Percentiles rank a stretch among this genome's conserved stretches.
Evolutionary conservation across 495 filamentous ascomycete genomes (phyloP).

Genomic region (Hypoxylon trugodes): DNA sequence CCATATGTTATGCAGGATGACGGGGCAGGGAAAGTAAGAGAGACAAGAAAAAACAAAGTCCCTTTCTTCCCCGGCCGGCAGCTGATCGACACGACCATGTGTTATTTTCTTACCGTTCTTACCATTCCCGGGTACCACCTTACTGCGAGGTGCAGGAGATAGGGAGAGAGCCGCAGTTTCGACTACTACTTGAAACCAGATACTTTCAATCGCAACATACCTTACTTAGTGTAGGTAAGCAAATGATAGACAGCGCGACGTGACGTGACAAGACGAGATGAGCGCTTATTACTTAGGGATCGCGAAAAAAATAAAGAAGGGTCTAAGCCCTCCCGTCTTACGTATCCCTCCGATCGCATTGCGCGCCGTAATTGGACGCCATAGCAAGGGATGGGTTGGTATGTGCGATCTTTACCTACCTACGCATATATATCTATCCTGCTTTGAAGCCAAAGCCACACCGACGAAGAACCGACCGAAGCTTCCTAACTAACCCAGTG

Average conservation of each 20-base stretch:
- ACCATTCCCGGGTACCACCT: conserved; percentile 1
- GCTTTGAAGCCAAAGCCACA: conserved; percentile 33
- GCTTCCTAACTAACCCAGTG: not conserved
- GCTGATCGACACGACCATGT: conserved; percentile 9
- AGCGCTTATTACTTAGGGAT: no score
- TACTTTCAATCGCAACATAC: no score
- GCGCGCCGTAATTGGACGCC: conserved; percentile 5
- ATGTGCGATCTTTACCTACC: not conserved
- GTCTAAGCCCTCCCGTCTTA: conserved; percentile 37
- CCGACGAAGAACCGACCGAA: conserved; percentile 34
- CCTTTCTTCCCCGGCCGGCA: conserved; percentile 1
- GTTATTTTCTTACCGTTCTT: not conserved
- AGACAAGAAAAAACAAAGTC: not conserved
- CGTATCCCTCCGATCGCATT: conserved; percentile 14
- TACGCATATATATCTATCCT: no score
- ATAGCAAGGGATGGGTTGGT: not conserved
- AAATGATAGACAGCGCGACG: no score
- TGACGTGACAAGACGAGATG: no score
- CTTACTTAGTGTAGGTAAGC: no score
- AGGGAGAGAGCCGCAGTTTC: conserved; percentile 8
- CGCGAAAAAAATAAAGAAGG: no score
- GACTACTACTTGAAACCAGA: no score
- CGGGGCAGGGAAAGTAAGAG: not conserved
- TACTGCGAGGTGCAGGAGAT: not conserved
- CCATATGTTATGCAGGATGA: conserved; percentile 16